Evolutionary conservation across 2,329 filamentous ascomycete genomes (phyloP), one percentile per base, ranked within the genome.

Genomic region (Fusarium keratoplasticum): DNA sequence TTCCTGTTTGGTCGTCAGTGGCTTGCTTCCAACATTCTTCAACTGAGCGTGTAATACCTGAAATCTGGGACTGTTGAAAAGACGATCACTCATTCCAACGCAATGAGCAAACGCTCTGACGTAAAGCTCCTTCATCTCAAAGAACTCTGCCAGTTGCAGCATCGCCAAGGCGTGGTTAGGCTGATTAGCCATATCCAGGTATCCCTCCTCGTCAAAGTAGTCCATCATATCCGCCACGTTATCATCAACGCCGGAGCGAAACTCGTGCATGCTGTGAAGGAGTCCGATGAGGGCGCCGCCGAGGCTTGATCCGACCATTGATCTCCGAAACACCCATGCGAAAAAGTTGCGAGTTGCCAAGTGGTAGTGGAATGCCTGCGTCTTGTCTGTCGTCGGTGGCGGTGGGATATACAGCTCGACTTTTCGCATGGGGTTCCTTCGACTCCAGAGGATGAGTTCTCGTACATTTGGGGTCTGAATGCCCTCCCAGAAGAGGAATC

Each of bases 21-120:
- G 57, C n/a, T 57, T 70, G 7, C 2, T 59, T 33, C 31, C 35
- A 62, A 69, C 47, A 52, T 61, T 47, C 66, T 58, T 33, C 13
- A 14, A 14, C 27, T 2, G 9, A 16, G 18, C 29, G 29, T 61
- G 61, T 82, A 88, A 75, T 83, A 92, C 91, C 80, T 88, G 84
- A 70, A 91, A 93, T 71, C 93, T 93, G 1, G 87, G 80, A 73
- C 87, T 89, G 7, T 82, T 77, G 44, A 86, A 84, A 6, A 95
- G 71, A 29, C 85, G 84, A 22, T 93, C 89, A 69, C 88, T 89
- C 93, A 96, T 95, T 50, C 94, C 94, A 38, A 93, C 92, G 78
- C 93, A 95, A 78, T 96, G 94, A 16, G 89, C 87, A 81, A 95
- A 95, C 0, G 94, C 91, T 77, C 94, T 89, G 13, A 91, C 87